Base-by-base conservation (phyloP, 2,329 filamentous ascomycete species). In the Colletotrichum sp. region DNA sequence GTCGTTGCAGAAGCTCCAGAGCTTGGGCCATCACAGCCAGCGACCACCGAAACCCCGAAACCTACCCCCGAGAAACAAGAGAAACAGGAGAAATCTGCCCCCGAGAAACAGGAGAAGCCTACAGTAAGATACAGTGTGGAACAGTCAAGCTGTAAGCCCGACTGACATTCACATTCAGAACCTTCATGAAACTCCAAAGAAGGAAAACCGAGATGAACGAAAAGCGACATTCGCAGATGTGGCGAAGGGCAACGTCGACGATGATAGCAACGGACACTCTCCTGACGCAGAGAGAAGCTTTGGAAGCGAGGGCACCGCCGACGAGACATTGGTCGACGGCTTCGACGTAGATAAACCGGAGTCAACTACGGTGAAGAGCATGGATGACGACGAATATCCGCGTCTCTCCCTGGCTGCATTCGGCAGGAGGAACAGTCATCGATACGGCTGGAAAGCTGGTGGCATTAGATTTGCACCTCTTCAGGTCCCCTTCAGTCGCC, bases 401-500 rank as follows among this genome's bases (percentile, higher is more conserved):
- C 77, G 76, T 26, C 67, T 78, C 8, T 18, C 44, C 15, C 39
- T 76, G 8, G 65, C 72, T 34, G 66, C 69, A 3, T 64, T 30
- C 13, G 72, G 72, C 6, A 72, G 71, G 28, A 67, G 76, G 13
- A 68, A 75, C 34, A 69, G 71, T 36, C 82, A 84, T 72, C 78
- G 77, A 13, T 80, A 81, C 34, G 84, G 81, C 24, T 85, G 84
- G 82, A 83, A 80, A 34, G 83, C 85, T 9, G 86, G 86, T 64
- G 87, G 93, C 52, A 95, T 98, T 80, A 92, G 94, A 78, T 98
- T 95, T 89, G 97, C 96, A 8, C 96, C 96, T 18, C 87, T 95
- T 78, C 93, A 93, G 75, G 90, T 96, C 26, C 94, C 95, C 3
- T 87, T 95, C 65, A 90, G 90, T 80, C 91, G 95, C 59, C 91